Base-by-base conservation (phyloP, 2,329 filamentous ascomycete species). In the Aspergillus bombycis region DNA sequence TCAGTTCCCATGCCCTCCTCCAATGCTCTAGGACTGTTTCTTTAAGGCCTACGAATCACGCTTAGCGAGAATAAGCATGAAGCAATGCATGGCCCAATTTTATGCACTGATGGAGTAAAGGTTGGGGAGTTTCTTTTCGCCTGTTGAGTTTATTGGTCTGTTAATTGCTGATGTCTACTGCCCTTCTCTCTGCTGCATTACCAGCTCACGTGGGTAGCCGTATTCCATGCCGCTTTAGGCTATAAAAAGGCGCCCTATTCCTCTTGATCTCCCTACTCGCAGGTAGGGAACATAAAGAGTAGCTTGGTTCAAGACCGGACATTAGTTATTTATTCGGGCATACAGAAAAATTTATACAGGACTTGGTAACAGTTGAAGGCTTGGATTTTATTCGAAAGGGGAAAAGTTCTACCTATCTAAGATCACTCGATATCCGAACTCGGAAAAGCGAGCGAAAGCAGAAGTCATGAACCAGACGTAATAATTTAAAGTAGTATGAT, bases 401-500 rank as follows among this genome's bases (percentile, higher is more conserved):
- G 12, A 55, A 57, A 52, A 45, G n/a, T 45, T 67, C 65, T 63
- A 63, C 61, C 48, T 28, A 52, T 58, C 50, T 56, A 46, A 61
- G 9, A 57, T 36, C 23, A 58, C 36, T 58, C 30, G 21, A 32
- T 23, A 14, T 57, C 45, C 46, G 46, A 57, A 30, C n/a, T 12
- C 14, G 45, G 45, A 14, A 12, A 48, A 23, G 45, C 21, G 23
- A 36, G 41, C 32, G 38, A 21, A 28, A 41, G 16, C 16, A 57
- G 43, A 54, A 57, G 38, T n/a, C 41, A 48, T 58, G 43, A 45
- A 66, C 43, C 66, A 68, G 58, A 62, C 50, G 57, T 59, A 32
- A 64, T 57, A 61, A 65, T 65, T 66, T 64, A 59, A 61, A 61
- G 57, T 66, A 53, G 34, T 57, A 52, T 43, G 52, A 57, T 36